A percentile compares a stretch with the other conserved stretches of the same genome.
phyloP scores from a whole-genome alignment of 768 basidiomycete species.

The Suillus ampliporus region DNA sequence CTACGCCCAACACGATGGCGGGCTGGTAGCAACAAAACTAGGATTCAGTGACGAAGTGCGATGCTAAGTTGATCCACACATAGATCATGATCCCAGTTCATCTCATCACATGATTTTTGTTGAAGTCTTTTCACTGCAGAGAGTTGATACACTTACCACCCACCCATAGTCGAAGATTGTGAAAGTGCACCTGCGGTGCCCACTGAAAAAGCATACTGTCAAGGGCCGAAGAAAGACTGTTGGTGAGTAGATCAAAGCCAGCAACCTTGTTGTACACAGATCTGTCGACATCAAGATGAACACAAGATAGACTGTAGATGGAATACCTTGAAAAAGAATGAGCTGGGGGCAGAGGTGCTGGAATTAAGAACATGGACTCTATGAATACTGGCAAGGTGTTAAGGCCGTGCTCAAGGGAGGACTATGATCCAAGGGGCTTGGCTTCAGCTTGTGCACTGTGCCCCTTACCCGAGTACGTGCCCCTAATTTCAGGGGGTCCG shows the following conservation, averaged over 20 bases:
- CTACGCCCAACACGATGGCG: conserved; percentile 18
- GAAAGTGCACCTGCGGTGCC: conserved; percentile 50
- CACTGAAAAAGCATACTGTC: conserved; percentile 43
- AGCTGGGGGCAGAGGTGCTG: too few species aligned
- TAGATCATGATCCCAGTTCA: conserved; percentile 56
- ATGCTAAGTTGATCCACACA: conserved; percentile 37
- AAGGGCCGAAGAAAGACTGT: conserved; percentile 7
- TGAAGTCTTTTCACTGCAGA: conserved; percentile 45
- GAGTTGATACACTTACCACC: conserved; percentile 44
- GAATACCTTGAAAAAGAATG: too few species aligned
- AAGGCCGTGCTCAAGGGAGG: too few species aligned
- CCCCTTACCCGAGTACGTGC: too few species aligned
- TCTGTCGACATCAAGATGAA: conserved; percentile 36
- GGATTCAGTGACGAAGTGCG: background rate
- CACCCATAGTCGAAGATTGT: conserved; percentile 48
- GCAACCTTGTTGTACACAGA: conserved; percentile 23
- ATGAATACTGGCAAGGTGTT: too few species aligned
- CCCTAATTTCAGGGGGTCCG: too few species aligned
- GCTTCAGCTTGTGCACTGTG: too few species aligned
- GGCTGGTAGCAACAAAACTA: background rate
- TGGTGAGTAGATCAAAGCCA: background rate
- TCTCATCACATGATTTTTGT: conserved; percentile 47
- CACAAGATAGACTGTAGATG: conserved; percentile 17
- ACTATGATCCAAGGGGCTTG: too few species aligned
- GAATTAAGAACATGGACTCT: too few species aligned